Conservation (phyloP, 2,329 filamentous ascomycete genomes). For the Cercospora sp. region DNA sequence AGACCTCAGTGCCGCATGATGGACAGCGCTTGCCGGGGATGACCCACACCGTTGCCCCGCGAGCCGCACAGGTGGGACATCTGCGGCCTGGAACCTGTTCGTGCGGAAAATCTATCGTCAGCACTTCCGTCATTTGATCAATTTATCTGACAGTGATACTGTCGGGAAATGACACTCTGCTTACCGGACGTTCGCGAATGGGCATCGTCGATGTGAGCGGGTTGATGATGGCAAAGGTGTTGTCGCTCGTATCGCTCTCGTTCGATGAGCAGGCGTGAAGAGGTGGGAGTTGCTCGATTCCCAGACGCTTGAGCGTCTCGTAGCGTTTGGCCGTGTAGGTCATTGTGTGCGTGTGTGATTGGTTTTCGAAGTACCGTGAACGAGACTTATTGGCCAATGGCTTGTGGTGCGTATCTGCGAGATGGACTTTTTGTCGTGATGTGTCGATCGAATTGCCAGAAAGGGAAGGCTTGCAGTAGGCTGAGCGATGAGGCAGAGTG, state of each 20-base stretch:
- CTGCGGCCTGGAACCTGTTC: conserved; percentile 37
- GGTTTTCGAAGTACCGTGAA: neutral
- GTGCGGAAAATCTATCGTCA: conserved; percentile 11
- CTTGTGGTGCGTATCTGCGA: conserved; percentile 9
- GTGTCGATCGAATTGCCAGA: neutral
- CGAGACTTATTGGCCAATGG: neutral
- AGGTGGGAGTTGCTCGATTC: conserved; percentile 36
- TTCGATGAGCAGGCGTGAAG: conserved; percentile 14
- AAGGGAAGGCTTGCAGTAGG: neutral
- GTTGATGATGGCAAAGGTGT: neutral
- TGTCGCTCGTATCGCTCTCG: conserved; percentile 8
- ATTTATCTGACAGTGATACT: neutral
- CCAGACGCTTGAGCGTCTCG: conserved; percentile 31
- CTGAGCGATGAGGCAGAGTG: neutral
- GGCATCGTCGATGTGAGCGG: neutral
- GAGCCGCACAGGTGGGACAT: conserved; percentile 36
- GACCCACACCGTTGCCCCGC: conserved; percentile 39
- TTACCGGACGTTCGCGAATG: conserved; percentile 9
- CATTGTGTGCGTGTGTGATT: conserved; percentile 25
- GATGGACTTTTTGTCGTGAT: neutral
- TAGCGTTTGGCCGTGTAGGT: conserved; percentile 32
- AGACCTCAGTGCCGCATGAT: conserved; percentile 38
- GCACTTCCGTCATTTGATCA: neutral
- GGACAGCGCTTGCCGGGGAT: conserved; percentile 41
- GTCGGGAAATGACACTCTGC: neutral